Conservation (phyloP, 768 basidiomycete species). For the Suillus decipiens region DNA sequence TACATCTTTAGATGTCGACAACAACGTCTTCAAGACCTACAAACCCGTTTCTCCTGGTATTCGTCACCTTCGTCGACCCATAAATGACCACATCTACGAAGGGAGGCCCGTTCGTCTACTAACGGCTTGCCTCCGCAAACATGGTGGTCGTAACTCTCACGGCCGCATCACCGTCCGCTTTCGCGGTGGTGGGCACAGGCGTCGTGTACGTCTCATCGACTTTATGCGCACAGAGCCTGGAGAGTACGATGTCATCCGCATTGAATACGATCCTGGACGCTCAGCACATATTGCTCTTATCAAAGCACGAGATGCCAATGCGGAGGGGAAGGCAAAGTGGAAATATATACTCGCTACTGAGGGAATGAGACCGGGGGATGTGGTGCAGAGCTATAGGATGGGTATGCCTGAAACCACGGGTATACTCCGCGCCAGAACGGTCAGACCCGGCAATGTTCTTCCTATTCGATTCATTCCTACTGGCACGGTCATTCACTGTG, state of each 20-base stretch:
- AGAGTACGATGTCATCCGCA: slow-evolving; percentile 84
- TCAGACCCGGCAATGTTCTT: slow-evolving; percentile 92
- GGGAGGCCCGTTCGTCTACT: slow-evolving; percentile 84
- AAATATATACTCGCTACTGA: slow-evolving; percentile 94
- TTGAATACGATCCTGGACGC: slow-evolving; percentile 96
- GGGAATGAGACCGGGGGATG: slow-evolving; percentile 84
- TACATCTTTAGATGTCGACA: slow-evolving; percentile 41
- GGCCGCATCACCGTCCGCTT: slow-evolving; percentile 88
- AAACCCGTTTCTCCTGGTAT: slow-evolving; percentile 86
- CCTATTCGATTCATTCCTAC: slow-evolving; percentile 89
- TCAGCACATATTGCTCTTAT: slow-evolving; percentile 94
- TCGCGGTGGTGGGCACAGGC: slow-evolving; percentile 89
- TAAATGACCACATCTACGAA: slow-evolving; percentile 79
- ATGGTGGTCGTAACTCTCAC: slow-evolving; percentile 81
- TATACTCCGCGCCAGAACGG: slow-evolving; percentile 76
- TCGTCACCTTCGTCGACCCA: slow-evolving; percentile 83
- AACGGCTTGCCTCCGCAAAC: slow-evolving; percentile 78
- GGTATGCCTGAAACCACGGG: slow-evolving; percentile 84
- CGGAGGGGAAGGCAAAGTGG: slow-evolving; percentile 62
- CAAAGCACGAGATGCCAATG: slow-evolving; percentile 55
- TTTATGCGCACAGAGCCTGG: slow-evolving; percentile 80
- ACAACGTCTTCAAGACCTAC: slow-evolving; percentile 79
- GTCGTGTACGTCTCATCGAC: slow-evolving; percentile 84
- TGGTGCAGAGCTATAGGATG: slow-evolving; percentile 80
- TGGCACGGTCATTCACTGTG: slow-evolving; percentile 87